Base-by-base conservation (phyloP, 805 yeast genomes). In the Kluyveromyces aestuarii region DNA sequence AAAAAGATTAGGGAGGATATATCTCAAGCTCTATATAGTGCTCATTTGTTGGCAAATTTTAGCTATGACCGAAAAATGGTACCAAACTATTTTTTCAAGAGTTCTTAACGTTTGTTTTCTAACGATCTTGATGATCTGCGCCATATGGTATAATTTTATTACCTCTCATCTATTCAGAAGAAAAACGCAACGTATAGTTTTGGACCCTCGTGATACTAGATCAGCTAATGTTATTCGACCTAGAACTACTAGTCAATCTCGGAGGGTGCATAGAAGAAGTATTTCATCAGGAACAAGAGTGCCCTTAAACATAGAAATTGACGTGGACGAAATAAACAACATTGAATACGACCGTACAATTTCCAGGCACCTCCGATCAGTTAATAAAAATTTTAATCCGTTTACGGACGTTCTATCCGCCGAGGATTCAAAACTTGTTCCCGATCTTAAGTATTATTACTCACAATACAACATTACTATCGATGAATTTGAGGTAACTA, bases 371-470 rank as follows among this genome's bases (percentile, higher is more conserved):
- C 37, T 48, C 14, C 48, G 59, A 11, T 48, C 52, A 19, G 55
- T 52, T 6, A 54, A 49, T n/a, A 50, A 49, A 6, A 35, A 19
- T n/a, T 41, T 46, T 16, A 63, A 64, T 46, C 65, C 69, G 10
- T 64, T 61, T 41, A 50, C 53, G 17, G 61, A 62, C 38, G 47
- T 57, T 14, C 46, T 60, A 11, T 49, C 52, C 9, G 55, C 55
- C 9, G 66, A 64, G 47, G 67, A 63, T 50, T 27, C 41, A 25
- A 62, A 55, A 48, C 65, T 80, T 10, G 69, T 69, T 13, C 74
- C 80, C 19, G 82, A 82, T 52, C 67, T 91, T 45, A 63, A 76
- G 25, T 87, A 85, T 61, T 91, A 90, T 60, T 82, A 84, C 14
- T 68, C 71, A 38, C 72, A 81, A 30, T 67, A 82, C 45, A 85